These are phyloP conservation scores for Populus deltoides DNA, from an alignment of 345 rosid species.

Conservation along the genomic window DNA sequence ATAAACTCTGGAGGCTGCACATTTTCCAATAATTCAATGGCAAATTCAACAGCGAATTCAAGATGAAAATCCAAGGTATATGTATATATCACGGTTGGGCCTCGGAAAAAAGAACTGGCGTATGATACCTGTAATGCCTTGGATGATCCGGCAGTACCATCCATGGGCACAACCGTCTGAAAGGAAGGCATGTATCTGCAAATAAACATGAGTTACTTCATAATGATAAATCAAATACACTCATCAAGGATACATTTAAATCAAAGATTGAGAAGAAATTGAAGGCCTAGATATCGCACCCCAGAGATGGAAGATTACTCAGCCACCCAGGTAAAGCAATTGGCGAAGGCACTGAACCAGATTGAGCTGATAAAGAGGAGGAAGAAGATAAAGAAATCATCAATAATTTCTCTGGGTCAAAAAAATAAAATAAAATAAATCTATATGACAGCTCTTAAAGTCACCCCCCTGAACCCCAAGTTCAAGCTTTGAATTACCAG, in stretches of 20 bases:
- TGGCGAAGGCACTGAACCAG: slow-evolving; percentile 37
- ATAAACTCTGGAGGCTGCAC: slow-evolving; percentile 25
- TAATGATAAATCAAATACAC: not conserved
- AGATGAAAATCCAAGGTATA: not conserved
- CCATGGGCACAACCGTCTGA: slow-evolving; percentile 33
- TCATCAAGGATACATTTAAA: not conserved
- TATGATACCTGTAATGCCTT: slow-evolving; percentile 37
- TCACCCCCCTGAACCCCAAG: not conserved
- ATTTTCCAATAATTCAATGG: slow-evolving; percentile 13
- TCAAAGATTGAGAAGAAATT: slow-evolving; percentile 2
- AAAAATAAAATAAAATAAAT: not conserved
- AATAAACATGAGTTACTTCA: not conserved
- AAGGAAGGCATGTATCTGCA: slow-evolving; percentile 38
- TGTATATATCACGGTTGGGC: not conserved
- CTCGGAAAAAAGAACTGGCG: not conserved
- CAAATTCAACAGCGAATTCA: not conserved
- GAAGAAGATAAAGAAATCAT: slow-evolving; percentile 3
- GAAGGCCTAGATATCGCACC: slow-evolving; percentile 32
- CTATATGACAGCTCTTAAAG: not conserved
- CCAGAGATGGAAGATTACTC: slow-evolving; percentile 35
- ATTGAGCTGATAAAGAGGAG: slow-evolving; percentile 32
- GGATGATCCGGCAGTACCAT: slow-evolving; percentile 31
- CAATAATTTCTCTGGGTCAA: not conserved
- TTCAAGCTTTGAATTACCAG: slow-evolving; percentile 28
- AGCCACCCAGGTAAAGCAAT: slow-evolving; percentile 34